Conservation (phyloP, 306 rosid species). For the Hippophae rhamnoides region DNA sequence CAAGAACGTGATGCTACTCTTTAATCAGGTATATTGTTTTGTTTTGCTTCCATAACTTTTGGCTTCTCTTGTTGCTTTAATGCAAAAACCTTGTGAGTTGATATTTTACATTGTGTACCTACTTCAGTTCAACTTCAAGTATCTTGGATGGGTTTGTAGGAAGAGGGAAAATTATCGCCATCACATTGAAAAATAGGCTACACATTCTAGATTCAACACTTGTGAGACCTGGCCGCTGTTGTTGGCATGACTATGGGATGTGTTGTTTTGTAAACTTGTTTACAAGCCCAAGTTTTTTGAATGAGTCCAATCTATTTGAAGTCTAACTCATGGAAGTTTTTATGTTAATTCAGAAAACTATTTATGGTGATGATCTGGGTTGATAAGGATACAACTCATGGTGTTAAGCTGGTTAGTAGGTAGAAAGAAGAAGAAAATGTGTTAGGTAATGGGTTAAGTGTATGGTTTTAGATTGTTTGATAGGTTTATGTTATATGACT, state of each 20-base stretch:
- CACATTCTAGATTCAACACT: conserved; percentile 96
- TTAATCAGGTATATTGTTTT: conserved; percentile 65
- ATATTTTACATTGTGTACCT: conserved; percentile 26
- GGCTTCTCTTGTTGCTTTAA: conserved; percentile 8
- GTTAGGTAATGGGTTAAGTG: too few relatives aligned
- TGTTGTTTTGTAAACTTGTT: too few relatives aligned
- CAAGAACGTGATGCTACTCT: conserved; percentile 99
- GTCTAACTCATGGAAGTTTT: too few relatives aligned
- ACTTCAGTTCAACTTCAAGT: conserved; percentile 96
- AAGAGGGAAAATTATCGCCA: conserved; percentile 89
- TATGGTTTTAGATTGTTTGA: too few relatives aligned
- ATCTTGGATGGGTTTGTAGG: conserved; percentile 97
- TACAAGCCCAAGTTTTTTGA: too few relatives aligned
- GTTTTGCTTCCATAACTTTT: not conserved
- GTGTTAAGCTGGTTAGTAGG: too few relatives aligned
- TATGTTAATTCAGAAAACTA: too few relatives aligned
- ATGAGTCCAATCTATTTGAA: conserved; percentile 26
- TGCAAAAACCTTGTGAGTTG: conserved; percentile 18
- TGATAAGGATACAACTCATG: too few relatives aligned
- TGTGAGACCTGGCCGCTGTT: conserved; percentile 95
- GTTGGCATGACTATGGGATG: too few relatives aligned
- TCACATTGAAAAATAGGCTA: conserved; percentile 93
- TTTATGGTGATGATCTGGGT: too few relatives aligned
- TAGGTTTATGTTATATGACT: too few relatives aligned
- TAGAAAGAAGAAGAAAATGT: too few relatives aligned